These are phyloP conservation scores for Peronospora farinosa DNA, from an alignment of 352 stramenopile species.

Conservation along the genomic window DNA sequence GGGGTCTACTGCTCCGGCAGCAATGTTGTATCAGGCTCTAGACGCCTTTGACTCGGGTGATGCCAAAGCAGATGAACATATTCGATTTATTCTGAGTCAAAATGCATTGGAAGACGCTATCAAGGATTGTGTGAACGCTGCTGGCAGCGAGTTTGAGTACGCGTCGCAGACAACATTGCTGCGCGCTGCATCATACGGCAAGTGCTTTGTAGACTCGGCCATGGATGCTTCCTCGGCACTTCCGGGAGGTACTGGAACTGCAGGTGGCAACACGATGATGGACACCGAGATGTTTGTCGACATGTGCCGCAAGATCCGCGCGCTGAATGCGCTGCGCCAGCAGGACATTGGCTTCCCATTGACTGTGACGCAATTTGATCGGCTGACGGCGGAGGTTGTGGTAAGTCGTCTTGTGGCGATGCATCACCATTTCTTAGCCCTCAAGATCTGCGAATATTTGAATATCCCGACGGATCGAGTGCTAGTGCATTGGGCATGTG, in stretches of 20 bases:
- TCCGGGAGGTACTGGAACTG: constrained; percentile 12
- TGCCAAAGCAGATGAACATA: constrained; percentile 85
- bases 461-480: constrained; percentile 85
- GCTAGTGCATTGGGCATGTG: constrained; percentile 87
- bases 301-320: constrained; percentile 83
- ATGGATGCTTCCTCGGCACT: constrained; percentile 34
- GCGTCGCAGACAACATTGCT: constrained; percentile 71
- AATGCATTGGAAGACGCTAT: constrained; percentile 80
- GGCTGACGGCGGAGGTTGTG: constrained; percentile 77
- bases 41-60: constrained; percentile 86
- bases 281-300: constrained; percentile 85
- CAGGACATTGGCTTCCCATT: constrained; percentile 75
- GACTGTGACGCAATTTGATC: constrained; percentile 77
- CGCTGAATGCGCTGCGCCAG: constrained; percentile 86
- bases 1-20: constrained; percentile 78
- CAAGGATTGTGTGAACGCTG: constrained; percentile 84
- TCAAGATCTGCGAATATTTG: constrained; percentile 88
- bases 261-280: constrained; percentile 28
- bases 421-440: constrained; percentile 84
- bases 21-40: constrained; percentile 88
- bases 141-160: constrained; percentile 83
- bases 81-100: constrained; percentile 80
- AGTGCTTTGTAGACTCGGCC: constrained; percentile 78
- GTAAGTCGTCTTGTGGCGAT: constrained; percentile 79
- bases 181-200: constrained; percentile 84